Evolutionary conservation across 352 stramenopile species (phyloP).

Genomic region (Phytophthora agathidicida): DNA sequence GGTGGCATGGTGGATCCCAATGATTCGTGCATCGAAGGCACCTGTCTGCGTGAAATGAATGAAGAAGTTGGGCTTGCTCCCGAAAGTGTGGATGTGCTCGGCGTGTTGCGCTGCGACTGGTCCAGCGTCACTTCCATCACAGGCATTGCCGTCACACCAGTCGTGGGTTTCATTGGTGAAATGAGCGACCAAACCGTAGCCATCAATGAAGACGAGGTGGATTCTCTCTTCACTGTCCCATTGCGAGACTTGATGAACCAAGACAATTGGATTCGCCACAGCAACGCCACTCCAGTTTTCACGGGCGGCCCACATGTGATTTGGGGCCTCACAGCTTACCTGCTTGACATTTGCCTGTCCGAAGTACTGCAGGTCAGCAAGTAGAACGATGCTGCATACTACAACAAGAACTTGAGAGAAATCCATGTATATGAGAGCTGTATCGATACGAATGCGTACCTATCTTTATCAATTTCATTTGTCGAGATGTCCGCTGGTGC

Average conservation of each 20-base stretch:
- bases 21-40: slow-evolving; percentile 94
- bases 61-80: slow-evolving; percentile 95
- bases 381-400: neutral
- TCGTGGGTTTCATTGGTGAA: slow-evolving; percentile 96
- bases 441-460: slow-evolving; percentile 18
- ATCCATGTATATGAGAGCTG: slow-evolving; percentile 28
- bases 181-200: slow-evolving; percentile 90
- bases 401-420: slow-evolving; percentile 12
- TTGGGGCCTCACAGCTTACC: slow-evolving; percentile 97
- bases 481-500: slow-evolving; percentile 14
- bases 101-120: slow-evolving; percentile 97
- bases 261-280: slow-evolving; percentile 79
- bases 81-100: slow-evolving; percentile 91
- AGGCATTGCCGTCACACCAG: slow-evolving; percentile 97
- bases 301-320: slow-evolving; percentile 95
- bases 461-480: neutral
- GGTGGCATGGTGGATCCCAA: slow-evolving; percentile 95
- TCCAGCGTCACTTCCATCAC: slow-evolving; percentile 94
- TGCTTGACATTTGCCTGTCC: slow-evolving; percentile 90
- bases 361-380: slow-evolving; percentile 65
- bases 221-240: slow-evolving; percentile 96
- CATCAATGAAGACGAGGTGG: slow-evolving; percentile 96
- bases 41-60: slow-evolving; percentile 97
- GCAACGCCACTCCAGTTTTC: slow-evolving; percentile 93
- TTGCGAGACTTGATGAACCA: slow-evolving; percentile 88